phyloP scores from a whole-genome alignment of 805 yeast species.

The Wickerhamomyces sydowiorum region DNA sequence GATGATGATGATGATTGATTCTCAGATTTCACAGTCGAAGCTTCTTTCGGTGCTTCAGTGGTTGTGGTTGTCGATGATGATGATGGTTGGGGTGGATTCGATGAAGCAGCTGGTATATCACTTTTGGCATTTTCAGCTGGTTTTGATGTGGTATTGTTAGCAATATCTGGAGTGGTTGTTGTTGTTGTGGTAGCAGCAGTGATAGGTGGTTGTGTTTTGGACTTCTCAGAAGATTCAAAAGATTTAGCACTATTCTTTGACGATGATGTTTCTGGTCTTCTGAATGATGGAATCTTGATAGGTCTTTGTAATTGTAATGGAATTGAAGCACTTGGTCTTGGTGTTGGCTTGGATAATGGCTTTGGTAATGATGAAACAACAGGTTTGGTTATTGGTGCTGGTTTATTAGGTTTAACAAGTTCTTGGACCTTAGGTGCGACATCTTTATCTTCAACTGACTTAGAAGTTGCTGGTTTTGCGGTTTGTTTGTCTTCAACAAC shows the following conservation, averaged over 20 bases:
- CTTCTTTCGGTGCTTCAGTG: too few species aligned
- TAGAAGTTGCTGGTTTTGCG: not conserved
- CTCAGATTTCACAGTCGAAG: too few species aligned
- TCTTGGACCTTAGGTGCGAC: not conserved
- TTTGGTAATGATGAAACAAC: not conserved
- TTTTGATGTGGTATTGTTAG: not conserved
- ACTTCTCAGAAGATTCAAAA: too few species aligned
- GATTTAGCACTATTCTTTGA: not conserved
- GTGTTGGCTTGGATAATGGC: not conserved
- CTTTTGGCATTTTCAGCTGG: not conserved
- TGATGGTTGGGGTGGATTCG: not conserved
- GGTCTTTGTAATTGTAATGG: conserved; percentile 23
- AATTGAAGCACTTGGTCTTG: not conserved
- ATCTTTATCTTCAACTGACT: not conserved
- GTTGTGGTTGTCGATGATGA: not conserved
- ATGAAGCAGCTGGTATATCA: too few species aligned
- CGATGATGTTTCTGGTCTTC: conserved; percentile 3
- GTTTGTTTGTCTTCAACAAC: conserved; percentile 3
- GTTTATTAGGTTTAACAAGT: not conserved
- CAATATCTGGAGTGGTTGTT: not conserved
- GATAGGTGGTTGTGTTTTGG: not conserved
- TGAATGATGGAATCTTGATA: conserved; percentile 8
- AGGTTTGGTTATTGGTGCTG: not conserved
- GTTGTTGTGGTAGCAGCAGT: not conserved
- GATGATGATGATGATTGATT: too few species aligned